Percentiles rank a stretch among this genome's conserved stretches.
These are phyloP conservation scores for Yamadazyma laniorum DNA, from an alignment of 805 yeast species.

Conservation along the genomic window DNA sequence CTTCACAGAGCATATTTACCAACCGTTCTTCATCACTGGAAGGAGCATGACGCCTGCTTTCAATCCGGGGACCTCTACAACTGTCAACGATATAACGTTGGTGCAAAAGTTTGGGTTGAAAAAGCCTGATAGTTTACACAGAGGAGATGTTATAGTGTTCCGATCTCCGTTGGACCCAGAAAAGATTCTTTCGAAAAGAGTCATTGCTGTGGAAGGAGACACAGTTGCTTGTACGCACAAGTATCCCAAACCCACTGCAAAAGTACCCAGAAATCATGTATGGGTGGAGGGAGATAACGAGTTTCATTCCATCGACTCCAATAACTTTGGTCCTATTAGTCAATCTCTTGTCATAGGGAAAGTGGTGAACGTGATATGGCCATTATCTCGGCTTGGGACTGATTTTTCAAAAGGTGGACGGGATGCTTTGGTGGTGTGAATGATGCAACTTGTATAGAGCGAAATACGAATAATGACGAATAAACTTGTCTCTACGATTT, in stretches of 20 bases:
- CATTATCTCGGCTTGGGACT: conserved; percentile 38
- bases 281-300: conserved; percentile 96
- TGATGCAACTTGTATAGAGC: not conserved
- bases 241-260: conserved; percentile 61
- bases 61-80: conserved; percentile 58
- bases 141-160: conserved; percentile 74
- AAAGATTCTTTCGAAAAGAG: conserved; percentile 71
- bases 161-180: conserved; percentile 82
- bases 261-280: conserved; percentile 73
- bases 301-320: conserved; percentile 77
- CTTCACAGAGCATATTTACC: conserved; percentile 66
- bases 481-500: too few species aligned
- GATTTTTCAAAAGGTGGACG: conserved; percentile 26
- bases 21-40: conserved; percentile 74
- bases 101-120: conserved; percentile 64
- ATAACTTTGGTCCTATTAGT: conserved; percentile 85
- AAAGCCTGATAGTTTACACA: conserved; percentile 43
- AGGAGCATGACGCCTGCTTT: conserved; percentile 86
- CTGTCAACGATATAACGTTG: conserved; percentile 58
- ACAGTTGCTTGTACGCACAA: conserved; percentile 57
- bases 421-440: conserved; percentile 17
- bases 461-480: not conserved
- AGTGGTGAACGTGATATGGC: conserved; percentile 70
- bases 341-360: conserved; percentile 78
- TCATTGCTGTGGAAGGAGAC: conserved; percentile 76